Conservation (phyloP, 208 protist genomes). For the Wallacemonas sp. region DNA sequence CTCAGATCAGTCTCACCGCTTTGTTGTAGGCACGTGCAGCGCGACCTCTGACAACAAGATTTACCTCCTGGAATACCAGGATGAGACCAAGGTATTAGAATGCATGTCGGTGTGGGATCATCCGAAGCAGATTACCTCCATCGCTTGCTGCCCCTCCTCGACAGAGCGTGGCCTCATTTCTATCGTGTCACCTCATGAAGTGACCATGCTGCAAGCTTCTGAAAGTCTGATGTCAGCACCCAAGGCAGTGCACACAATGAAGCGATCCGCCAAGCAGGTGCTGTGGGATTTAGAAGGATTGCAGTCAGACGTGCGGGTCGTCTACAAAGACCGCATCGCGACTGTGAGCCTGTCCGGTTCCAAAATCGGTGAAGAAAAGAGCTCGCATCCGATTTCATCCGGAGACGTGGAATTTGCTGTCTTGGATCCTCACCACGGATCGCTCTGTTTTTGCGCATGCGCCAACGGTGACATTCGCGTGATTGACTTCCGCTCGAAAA, state of each 20-base stretch:
- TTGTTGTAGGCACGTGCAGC: constrained; percentile 70
- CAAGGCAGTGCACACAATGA: constrained; percentile 29
- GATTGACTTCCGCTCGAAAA: constrained; percentile 66
- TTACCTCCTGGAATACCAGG: constrained; percentile 70
- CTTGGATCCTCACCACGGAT: constrained; percentile 76
- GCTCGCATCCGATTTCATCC: constrained; percentile 21
- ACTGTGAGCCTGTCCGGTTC: constrained; percentile 34
- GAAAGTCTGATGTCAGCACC: constrained; percentile 45
- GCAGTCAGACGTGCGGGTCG: constrained; percentile 53
- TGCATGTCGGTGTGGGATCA: constrained; percentile 66
- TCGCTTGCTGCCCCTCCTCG: constrained; percentile 71
- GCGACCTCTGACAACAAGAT: constrained; percentile 67
- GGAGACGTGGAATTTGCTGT: constrained; percentile 40
- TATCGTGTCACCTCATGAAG: constrained; percentile 21
- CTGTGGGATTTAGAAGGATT: constrained; percentile 87
- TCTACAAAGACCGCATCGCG: constrained; percentile 27
- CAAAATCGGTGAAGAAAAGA: constrained; percentile 40
- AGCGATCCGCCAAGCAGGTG: constrained; percentile 29
- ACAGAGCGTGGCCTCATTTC: constrained; percentile 48
- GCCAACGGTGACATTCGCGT: constrained; percentile 43
- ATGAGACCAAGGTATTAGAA: constrained; percentile 59
- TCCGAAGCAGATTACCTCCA: constrained; percentile 41
- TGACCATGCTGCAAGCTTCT: constrained; percentile 38
- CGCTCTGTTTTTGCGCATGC: constrained; percentile 48
- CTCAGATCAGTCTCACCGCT: constrained; percentile 45